Conservation (phyloP, 345 rosid species). For the Zanthoxylum bungeanum region DNA sequence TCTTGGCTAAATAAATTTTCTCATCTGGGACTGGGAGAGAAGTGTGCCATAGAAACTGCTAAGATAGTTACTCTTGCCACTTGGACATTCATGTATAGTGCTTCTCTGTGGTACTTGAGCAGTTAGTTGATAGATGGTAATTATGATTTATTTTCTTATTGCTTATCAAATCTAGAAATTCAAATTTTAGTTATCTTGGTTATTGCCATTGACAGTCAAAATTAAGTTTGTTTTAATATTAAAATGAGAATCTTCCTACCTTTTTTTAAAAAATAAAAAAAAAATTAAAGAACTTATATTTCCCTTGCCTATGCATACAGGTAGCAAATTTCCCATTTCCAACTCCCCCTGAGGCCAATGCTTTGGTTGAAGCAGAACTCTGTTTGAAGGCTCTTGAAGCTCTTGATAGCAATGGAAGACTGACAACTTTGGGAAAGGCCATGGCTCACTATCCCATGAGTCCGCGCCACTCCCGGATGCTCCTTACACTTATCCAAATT, state of each 20-base stretch:
- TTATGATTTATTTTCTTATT: not conserved
- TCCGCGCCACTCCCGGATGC: slow-evolving; percentile 93
- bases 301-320: slow-evolving; percentile 29
- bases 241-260: not conserved
- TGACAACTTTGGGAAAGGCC: slow-evolving; percentile 78
- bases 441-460: slow-evolving; percentile 89
- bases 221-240: not conserved
- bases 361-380: slow-evolving; percentile 64
- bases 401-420: slow-evolving; percentile 52
- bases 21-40: not conserved
- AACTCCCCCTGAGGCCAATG: slow-evolving; percentile 64
- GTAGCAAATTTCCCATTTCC: slow-evolving; percentile 93
- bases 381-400: slow-evolving; percentile 81
- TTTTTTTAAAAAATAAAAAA: not conserved
- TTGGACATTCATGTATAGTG: not conserved
- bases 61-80: not conserved
- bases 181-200: not conserved
- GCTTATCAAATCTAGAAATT: not conserved
- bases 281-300: not conserved
- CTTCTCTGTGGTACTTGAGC: slow-evolving; percentile 1
- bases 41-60: not conserved
- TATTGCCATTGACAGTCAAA: not conserved
- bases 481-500: slow-evolving; percentile 68
- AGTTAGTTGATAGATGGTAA: not conserved
- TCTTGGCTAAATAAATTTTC: not conserved